These are phyloP conservation scores for Aureobasidium sp. DNA, from an alignment of 2,329 filamentous ascomycete species.

Conservation along the genomic window DNA sequence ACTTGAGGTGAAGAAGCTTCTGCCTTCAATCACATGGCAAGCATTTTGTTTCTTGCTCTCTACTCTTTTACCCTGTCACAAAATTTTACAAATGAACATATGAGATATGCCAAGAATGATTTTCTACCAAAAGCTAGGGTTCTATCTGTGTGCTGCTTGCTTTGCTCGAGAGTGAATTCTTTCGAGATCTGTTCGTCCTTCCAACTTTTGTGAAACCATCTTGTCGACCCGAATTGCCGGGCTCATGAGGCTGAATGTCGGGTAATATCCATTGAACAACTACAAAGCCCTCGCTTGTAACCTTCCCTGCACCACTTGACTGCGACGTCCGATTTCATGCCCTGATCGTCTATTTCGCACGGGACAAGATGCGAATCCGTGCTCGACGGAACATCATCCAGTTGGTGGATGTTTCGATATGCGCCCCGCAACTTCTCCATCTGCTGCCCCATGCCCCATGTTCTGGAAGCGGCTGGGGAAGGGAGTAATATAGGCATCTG, in stretches of 20 bases:
- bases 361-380: background rate
- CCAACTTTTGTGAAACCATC: background rate
- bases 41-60: background rate
- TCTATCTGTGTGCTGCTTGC: background rate
- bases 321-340: background rate
- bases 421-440: conserved; percentile 11
- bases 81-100: conserved; percentile 2
- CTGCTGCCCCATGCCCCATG: background rate
- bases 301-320: background rate
- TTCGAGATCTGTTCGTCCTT: background rate
- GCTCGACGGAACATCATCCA: conserved; percentile 11
- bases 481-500: background rate
- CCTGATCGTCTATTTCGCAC: background rate
- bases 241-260: conserved; percentile 5
- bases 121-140: background rate
- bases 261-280: background rate
- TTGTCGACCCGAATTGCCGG: background rate
- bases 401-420: conserved; percentile 4
- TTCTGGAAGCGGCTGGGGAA: conserved; percentile 4
- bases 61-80: background rate
- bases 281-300: conserved; percentile 3
- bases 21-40: background rate
- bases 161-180: background rate
- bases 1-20: background rate
- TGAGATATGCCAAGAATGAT: background rate